Conservation (phyloP, 2,329 filamentous ascomycete species). For the Seiridium cupressi region DNA sequence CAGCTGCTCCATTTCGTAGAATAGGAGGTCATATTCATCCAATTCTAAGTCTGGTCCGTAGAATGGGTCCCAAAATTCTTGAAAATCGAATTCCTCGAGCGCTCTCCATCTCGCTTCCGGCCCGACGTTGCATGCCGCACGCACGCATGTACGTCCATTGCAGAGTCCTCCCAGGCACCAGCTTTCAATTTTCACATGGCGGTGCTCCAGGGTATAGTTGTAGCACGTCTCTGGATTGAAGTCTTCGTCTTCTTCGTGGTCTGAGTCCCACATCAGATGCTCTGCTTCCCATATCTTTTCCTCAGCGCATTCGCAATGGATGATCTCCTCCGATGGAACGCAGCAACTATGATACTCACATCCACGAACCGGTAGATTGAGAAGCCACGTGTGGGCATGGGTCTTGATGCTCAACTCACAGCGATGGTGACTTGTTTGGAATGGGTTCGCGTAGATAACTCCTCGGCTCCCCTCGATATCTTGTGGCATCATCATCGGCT, state of each 20-base stretch:
- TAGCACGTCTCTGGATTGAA: constrained; percentile 18
- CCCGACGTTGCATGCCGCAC: not conserved
- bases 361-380: not conserved
- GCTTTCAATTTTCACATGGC: constrained; percentile 9
- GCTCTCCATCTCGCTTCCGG: not conserved
- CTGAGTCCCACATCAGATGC: not conserved
- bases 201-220: constrained; percentile 16
- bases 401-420: not conserved
- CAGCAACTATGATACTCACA: not conserved
- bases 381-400: not conserved
- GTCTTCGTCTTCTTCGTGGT: not conserved
- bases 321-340: not conserved
- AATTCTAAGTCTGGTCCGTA: too few species aligned
- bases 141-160: not conserved
- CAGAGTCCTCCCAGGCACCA: not conserved
- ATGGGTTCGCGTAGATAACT: not conserved
- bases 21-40: not conserved
- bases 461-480: not conserved
- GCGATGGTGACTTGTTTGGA: not conserved
- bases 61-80: not conserved
- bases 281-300: not conserved
- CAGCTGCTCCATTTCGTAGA: not conserved
- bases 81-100: not conserved
- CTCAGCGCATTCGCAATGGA: not conserved
- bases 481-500: not conserved